phyloP scores from a whole-genome alignment of 768 basidiomycete genomes.

The Tricholoma flavovirens region DNA sequence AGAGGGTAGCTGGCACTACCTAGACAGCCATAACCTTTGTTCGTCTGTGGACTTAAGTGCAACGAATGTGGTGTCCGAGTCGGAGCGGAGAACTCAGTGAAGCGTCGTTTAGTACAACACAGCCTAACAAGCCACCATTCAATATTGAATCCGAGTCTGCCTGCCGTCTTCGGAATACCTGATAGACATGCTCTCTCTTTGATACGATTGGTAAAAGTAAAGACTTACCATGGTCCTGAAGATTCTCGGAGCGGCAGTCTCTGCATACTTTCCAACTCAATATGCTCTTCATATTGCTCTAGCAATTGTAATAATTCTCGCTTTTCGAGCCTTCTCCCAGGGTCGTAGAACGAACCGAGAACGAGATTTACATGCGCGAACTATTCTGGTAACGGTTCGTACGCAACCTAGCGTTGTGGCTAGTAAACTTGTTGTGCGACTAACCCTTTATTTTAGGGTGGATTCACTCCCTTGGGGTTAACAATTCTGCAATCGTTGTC shows the following conservation, averaged over 20 bases:
- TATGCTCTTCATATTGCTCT: conserved; percentile 52
- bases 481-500: conserved; percentile 64
- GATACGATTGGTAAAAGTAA: neutral
- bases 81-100: no score
- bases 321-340: conserved; percentile 57
- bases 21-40: no score
- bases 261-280: conserved; percentile 44
- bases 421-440: neutral
- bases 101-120: no score
- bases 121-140: no score
- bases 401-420: neutral
- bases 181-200: no score
- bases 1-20: no score
- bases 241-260: conserved; percentile 33
- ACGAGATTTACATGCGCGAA: conserved; percentile 67
- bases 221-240: conserved; percentile 46
- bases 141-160: no score
- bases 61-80: no score
- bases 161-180: no score
- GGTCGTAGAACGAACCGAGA: conserved; percentile 69
- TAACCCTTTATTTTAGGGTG: conserved; percentile 44
- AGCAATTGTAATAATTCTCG: conserved; percentile 37
- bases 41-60: no score
- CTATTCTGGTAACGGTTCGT: conserved; percentile 66
- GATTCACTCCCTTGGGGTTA: conserved; percentile 67